These are phyloP conservation scores for Cerioporus squamosus DNA, from an alignment of 1,284 basidiomycete genomes.

Conservation along the genomic window DNA sequence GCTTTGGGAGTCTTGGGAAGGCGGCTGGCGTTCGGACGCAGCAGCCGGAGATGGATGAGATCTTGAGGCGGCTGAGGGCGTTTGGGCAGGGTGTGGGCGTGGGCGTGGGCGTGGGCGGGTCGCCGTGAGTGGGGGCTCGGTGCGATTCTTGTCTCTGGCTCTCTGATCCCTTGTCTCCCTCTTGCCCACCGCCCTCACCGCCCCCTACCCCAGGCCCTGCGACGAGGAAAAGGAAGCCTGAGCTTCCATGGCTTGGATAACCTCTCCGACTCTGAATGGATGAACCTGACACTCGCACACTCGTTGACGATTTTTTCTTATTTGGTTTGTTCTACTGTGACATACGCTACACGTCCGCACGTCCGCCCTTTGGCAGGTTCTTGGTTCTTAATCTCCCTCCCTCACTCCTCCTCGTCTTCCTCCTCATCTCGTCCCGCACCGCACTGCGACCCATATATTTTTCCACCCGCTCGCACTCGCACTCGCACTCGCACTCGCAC, in stretches of 20 bases:
- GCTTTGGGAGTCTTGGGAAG: too few species aligned
- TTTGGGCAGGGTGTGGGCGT: conserved; percentile 23
- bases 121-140: too few species aligned
- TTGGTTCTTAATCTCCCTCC: not conserved
- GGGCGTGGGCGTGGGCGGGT: not conserved
- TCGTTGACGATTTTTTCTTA: not conserved
- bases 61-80: conserved; percentile 29
- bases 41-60: conserved; percentile 31
- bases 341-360: too few species aligned
- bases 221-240: not conserved
- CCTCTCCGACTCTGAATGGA: not conserved
- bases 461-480: too few species aligned
- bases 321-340: not conserved
- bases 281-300: not conserved
- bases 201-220: too few species aligned
- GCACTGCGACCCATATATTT: too few species aligned
- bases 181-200: too few species aligned
- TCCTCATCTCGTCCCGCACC: not conserved
- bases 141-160: not conserved
- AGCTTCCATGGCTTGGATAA: not conserved
- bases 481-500: too few species aligned
- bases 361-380: not conserved
- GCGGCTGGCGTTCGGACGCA: not conserved
- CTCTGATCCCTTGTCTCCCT: not conserved
- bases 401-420: not conserved